These are phyloP conservation scores for Escallonia herrerae DNA, from an alignment of 129 eudicot genomes.

Conservation along the genomic window DNA sequence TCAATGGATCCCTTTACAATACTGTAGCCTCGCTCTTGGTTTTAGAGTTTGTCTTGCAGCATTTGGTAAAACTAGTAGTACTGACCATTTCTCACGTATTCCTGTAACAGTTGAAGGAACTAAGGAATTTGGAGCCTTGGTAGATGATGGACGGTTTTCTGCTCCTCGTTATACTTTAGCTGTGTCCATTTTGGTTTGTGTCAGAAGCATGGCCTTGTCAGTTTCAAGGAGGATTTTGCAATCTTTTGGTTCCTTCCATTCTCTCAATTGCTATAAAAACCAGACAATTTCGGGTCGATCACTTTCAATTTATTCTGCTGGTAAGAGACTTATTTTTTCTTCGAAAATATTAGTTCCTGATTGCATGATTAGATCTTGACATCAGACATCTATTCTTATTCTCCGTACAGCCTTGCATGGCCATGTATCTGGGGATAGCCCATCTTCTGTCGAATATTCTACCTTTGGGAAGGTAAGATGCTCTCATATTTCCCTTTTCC, in stretches of 20 bases:
- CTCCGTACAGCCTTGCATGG: slow-evolving; percentile 14
- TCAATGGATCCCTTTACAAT: too few species aligned
- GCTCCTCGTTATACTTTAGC: too few species aligned
- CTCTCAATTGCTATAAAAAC: neutral
- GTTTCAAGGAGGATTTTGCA: slow-evolving; percentile 21
- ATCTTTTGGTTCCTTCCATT: slow-evolving; percentile 13
- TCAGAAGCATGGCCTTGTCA: slow-evolving; percentile 13
- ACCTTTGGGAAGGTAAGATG: slow-evolving; percentile 24
- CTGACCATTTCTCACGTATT: too few species aligned
- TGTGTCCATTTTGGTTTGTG: neutral
- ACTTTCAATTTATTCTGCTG: neutral
- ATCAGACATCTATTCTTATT: neutral
- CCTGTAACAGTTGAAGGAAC: too few species aligned
- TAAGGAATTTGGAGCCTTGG: too few species aligned
- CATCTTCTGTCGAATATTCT: slow-evolving; percentile 10
- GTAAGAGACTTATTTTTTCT: neutral
- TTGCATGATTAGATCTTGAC: neutral
- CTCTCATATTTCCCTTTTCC: neutral
- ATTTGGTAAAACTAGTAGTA: too few species aligned
- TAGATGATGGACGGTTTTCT: too few species aligned
- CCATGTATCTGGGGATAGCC: slow-evolving; percentile 3
- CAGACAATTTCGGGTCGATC: neutral
- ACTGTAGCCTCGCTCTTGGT: too few species aligned
- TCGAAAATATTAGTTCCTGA: neutral
- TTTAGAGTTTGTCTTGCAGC: too few species aligned